These are phyloP conservation scores for Teratosphaeria epicoccoides DNA, from an alignment of 2,329 filamentous ascomycete species.

Conservation along the genomic window DNA sequence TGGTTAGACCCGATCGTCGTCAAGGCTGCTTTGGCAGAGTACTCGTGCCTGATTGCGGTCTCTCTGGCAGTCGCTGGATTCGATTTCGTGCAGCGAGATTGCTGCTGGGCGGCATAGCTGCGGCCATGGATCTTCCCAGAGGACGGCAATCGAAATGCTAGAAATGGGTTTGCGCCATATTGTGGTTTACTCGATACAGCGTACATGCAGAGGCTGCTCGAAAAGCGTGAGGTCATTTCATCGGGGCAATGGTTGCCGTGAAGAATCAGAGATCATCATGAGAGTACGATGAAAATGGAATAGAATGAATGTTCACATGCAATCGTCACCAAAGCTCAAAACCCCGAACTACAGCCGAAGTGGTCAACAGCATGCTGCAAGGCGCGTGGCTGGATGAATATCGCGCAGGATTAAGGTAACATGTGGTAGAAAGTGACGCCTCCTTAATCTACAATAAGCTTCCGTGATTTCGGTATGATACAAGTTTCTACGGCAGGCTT, in stretches of 20 bases:
- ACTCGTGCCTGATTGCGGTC: conserved; percentile 1
- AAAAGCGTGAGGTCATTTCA: conserved; percentile 28
- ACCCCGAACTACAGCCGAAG: neutral
- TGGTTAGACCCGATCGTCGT: neutral
- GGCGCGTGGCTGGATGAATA: neutral
- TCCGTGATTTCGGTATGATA: neutral
- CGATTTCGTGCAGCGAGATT: neutral
- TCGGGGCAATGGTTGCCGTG: conserved; percentile 2
- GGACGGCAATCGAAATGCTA: neutral
- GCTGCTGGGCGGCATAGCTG: conserved; percentile 5
- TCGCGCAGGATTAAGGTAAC: neutral
- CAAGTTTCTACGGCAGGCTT: neutral
- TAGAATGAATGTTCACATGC: conserved; percentile 1
- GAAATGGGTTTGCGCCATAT: conserved; percentile 5
- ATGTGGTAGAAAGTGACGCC: neutral
- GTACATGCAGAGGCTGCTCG: conserved; percentile 20
- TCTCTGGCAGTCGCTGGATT: neutral
- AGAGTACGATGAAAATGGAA: neutral
- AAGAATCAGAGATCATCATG: neutral
- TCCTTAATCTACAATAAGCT: neutral
- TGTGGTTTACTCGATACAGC: conserved; percentile 17
- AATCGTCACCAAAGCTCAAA: neutral
- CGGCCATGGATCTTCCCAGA: neutral
- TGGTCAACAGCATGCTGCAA: neutral
- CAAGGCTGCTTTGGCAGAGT: conserved; percentile 7